phyloP scores from a whole-genome alignment of 495 filamentous ascomycete species.

The Xylaria cubensis region DNA sequence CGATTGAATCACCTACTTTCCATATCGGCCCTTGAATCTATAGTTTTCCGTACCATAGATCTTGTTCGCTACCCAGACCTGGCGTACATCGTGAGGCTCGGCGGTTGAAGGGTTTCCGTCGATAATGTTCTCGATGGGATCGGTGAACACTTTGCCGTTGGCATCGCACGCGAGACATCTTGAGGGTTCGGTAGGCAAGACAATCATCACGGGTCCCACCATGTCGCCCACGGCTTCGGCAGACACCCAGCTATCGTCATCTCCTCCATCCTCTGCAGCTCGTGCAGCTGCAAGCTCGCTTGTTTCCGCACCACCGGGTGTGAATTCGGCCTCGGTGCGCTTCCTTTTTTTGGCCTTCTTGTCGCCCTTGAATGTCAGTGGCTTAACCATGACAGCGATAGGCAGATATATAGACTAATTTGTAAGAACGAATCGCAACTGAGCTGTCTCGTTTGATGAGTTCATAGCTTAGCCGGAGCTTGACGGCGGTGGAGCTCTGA shows the following conservation, averaged over 20 bases:
- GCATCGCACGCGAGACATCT: slow-evolving; percentile 83
- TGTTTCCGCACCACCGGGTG: slow-evolving; percentile 44
- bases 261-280: slow-evolving; percentile 52
- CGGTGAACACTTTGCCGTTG: slow-evolving; percentile 82
- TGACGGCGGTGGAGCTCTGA: background rate
- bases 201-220: slow-evolving; percentile 81
- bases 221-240: slow-evolving; percentile 79
- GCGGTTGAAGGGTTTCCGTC: slow-evolving; percentile 78
- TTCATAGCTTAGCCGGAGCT: background rate
- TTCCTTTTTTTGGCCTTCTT: slow-evolving; percentile 94
- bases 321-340: slow-evolving; percentile 54
- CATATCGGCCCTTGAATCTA: slow-evolving; percentile 87
- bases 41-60: slow-evolving; percentile 81
- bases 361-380: slow-evolving; percentile 94
- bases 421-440: background rate
- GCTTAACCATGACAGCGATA: slow-evolving; percentile 67
- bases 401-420: background rate
- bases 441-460: background rate
- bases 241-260: slow-evolving; percentile 89
- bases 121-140: slow-evolving; percentile 79
- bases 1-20: slow-evolving; percentile 63
- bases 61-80: slow-evolving; percentile 91
- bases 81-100: slow-evolving; percentile 91
- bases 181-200: slow-evolving; percentile 71
- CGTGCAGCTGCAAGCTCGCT: slow-evolving; percentile 43